A percentile compares a stretch with the other conserved stretches of the same genome.
Conservation (phyloP, 2,329 filamentous ascomycete genomes). For the Verticillium isaacii region DNA sequence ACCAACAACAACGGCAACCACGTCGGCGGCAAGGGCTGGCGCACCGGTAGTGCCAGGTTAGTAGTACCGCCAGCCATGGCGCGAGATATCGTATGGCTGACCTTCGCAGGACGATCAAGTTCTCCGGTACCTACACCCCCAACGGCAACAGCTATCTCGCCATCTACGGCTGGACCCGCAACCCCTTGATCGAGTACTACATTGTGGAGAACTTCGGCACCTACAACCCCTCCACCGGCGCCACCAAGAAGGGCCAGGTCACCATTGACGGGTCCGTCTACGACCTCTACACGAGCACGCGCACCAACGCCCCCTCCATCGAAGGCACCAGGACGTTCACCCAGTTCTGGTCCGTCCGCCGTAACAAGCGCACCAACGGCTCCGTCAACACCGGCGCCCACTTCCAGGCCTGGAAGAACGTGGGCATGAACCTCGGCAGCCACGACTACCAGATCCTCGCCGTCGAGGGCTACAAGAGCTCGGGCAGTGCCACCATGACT, state of each 20-base stretch:
- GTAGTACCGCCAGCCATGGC: background rate
- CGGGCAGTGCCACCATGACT: constrained; percentile 19
- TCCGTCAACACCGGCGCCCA: constrained; percentile 45
- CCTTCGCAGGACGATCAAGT: constrained; percentile 23
- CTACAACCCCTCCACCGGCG: constrained; percentile 33
- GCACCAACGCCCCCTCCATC: constrained; percentile 38
- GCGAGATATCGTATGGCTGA: background rate
- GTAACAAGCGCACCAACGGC: constrained; percentile 36
- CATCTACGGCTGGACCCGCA: constrained; percentile 34
- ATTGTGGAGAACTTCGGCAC: constrained; percentile 39
- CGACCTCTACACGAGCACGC: constrained; percentile 27
- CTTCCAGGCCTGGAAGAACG: constrained; percentile 45
- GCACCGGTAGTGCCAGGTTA: constrained; percentile 32
- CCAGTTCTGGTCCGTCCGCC: constrained; percentile 49
- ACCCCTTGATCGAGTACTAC: constrained; percentile 32
- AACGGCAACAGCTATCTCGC: constrained; percentile 41
- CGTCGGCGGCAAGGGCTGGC: constrained; percentile 56
- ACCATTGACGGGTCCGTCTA: constrained; percentile 28
- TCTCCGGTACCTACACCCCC: constrained; percentile 29
- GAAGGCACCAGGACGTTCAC: constrained; percentile 42
- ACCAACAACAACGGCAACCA: constrained; percentile 40
- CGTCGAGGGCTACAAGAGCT: constrained; percentile 39
- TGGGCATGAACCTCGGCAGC: constrained; percentile 40
- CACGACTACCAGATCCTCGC: constrained; percentile 48
- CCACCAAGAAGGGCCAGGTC: constrained; percentile 23